phyloP scores from a whole-genome alignment of 768 basidiomycete genomes.

The Xerocomus brunneocitrinus region DNA sequence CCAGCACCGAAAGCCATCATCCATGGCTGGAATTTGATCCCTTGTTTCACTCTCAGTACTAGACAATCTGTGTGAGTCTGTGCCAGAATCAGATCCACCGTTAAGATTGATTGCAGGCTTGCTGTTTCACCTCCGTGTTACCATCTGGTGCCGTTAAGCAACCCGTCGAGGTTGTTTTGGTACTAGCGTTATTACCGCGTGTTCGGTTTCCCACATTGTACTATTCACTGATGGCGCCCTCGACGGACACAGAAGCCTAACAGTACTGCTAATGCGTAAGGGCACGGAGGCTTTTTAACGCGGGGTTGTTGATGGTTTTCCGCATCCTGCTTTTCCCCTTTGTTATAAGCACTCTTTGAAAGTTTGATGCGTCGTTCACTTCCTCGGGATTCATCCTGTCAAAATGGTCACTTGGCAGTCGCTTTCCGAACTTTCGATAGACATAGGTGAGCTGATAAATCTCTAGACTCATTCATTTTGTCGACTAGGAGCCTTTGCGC shows the following conservation, averaged over 20 bases:
- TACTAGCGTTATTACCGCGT: conserved; percentile 8
- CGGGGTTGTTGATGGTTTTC: neutral
- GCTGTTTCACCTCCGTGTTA: conserved; percentile 7
- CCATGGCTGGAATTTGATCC: neutral
- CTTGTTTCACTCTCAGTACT: neutral
- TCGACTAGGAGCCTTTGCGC: neutral
- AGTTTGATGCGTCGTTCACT: neutral
- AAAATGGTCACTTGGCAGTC: conserved; percentile 42
- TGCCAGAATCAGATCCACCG: neutral
- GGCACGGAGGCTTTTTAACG: conserved; percentile 11
- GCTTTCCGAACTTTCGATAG: conserved; percentile 32
- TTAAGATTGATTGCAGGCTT: conserved; percentile 7
- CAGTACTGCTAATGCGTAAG: conserved; percentile 1
- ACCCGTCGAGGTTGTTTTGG: conserved; percentile 6
- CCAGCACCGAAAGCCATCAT: neutral
- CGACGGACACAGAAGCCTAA: conserved; percentile 14
- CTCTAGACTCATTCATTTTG: neutral
- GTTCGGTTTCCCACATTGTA: conserved; percentile 13
- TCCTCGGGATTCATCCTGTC: neutral
- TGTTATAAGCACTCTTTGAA: neutral
- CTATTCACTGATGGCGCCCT: conserved; percentile 3
- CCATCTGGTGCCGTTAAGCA: conserved; percentile 17
- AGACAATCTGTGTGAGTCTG: neutral
- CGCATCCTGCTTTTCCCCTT: neutral
- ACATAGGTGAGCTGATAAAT: conserved; percentile 30